Percentiles rank a stretch among this genome's conserved stretches.
Evolutionary conservation across 208 protist species (phyloP).

Genomic region (Acanthamoeba divionensis): DNA sequence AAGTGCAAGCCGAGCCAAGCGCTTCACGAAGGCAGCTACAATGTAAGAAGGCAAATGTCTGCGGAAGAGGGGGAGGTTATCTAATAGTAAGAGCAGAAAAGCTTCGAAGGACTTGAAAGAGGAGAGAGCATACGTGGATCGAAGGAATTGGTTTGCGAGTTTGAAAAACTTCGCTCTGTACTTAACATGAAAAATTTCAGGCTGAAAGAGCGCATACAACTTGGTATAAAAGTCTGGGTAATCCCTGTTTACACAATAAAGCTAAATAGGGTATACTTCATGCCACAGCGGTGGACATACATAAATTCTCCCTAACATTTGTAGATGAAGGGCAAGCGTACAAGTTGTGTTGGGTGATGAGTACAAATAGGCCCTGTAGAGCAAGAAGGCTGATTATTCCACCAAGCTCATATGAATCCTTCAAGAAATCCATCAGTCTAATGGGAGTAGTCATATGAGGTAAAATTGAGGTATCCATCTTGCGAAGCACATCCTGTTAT

Average conservation of each 20-base stretch:
- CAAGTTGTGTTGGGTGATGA: conserved; percentile 72
- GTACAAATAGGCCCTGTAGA: conserved; percentile 62
- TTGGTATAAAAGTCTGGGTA: conserved; percentile 70
- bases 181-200: conserved; percentile 60
- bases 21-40: conserved; percentile 72
- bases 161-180: conserved; percentile 69
- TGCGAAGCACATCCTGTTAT: neutral
- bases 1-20: conserved; percentile 58
- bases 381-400: conserved; percentile 64
- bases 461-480: conserved; percentile 46
- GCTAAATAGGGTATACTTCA: no score
- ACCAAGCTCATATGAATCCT: conserved; percentile 61
- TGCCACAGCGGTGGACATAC: no score
- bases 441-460: conserved; percentile 51
- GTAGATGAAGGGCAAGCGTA: neutral
- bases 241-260: conserved; percentile 51
- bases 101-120: no score
- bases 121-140: conserved; percentile 20
- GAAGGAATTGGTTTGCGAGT: conserved; percentile 56
- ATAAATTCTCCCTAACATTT: neutral
- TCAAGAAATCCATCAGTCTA: conserved; percentile 64
- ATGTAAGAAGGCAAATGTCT: conserved; percentile 68
- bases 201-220: conserved; percentile 60
- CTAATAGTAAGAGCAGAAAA: no score
- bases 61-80: no score